Percentiles rank a stretch among this genome's conserved stretches.
These are phyloP conservation scores for Kockovaella imperatae DNA, from an alignment of 768 basidiomycete species.

Conservation along the genomic window DNA sequence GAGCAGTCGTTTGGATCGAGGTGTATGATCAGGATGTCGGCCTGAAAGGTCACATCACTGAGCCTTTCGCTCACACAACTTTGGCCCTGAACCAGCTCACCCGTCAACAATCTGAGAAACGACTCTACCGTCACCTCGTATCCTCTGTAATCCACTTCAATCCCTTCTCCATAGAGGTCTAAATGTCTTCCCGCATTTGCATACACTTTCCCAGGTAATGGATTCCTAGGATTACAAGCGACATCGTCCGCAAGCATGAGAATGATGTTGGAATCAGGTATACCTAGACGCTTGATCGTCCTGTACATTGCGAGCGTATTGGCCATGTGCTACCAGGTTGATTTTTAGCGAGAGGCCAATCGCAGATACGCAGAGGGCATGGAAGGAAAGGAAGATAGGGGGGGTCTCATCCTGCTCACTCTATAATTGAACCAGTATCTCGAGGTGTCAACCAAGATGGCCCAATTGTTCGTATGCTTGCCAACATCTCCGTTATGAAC, in stretches of 20 bases:
- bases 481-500: constrained; percentile 16
- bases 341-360: not conserved
- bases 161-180: constrained; percentile 90
- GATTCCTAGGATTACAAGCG: constrained; percentile 86
- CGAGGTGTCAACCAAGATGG: constrained; percentile 87
- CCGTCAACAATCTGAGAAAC: constrained; percentile 83
- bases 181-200: constrained; percentile 72
- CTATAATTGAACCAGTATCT: constrained; percentile 99
- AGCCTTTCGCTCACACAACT: not conserved
- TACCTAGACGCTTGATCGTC: constrained; percentile 93
- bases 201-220: constrained; percentile 84
- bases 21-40: constrained; percentile 71
- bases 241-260: constrained; percentile 97
- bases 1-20: constrained; percentile 83
- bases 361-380: not conserved
- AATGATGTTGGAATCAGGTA: constrained; percentile 97
- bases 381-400: not conserved
- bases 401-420: constrained; percentile 54
- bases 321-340: constrained; percentile 76
- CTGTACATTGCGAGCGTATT: constrained; percentile 99
- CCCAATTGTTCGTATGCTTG: constrained; percentile 95
- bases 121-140: constrained; percentile 98
- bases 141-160: constrained; percentile 96
- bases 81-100: constrained; percentile 48
- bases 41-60: constrained; percentile 52